Evolutionary conservation across 306 rosid genomes (phyloP).

Genomic region (Astragalus membranaceus): DNA sequence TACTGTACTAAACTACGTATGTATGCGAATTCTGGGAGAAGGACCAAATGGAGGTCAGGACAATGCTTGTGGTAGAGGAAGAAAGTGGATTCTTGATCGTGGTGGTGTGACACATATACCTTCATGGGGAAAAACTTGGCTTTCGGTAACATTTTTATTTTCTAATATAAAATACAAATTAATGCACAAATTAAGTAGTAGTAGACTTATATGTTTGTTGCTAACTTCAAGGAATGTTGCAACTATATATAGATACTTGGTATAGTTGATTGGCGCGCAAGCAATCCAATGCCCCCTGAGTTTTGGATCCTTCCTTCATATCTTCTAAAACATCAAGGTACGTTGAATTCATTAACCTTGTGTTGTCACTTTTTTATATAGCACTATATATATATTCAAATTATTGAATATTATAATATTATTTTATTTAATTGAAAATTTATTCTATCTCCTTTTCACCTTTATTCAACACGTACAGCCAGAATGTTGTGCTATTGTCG

Average conservation of each 20-base stretch:
- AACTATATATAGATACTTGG: conserved; percentile 51
- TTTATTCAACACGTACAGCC: conserved; percentile 38
- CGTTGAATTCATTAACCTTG: conserved; percentile 7
- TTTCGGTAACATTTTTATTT: conserved; percentile 40
- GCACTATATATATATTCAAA: neutral
- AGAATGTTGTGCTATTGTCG: conserved; percentile 84
- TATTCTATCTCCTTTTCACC: neutral
- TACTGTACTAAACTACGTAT: conserved; percentile 48
- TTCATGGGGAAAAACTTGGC: conserved; percentile 93
- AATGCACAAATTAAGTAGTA: neutral
- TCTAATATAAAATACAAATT: neutral
- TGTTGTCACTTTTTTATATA: neutral
- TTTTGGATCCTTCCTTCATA: conserved; percentile 76
- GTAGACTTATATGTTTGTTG: neutral
- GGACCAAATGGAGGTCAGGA: conserved; percentile 50
- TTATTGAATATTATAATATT: neutral
- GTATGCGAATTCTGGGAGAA: conserved; percentile 65
- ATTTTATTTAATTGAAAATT: neutral
- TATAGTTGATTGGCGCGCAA: conserved; percentile 55
- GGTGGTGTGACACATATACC: conserved; percentile 53
- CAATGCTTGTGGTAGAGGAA: conserved; percentile 56
- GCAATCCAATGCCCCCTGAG: conserved; percentile 83
- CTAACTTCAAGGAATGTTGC: neutral
- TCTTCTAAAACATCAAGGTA: conserved; percentile 69
- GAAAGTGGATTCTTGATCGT: conserved; percentile 68